phyloP scores from a whole-genome alignment of 1,284 basidiomycete species.

The Acaromyces ingoldii region DNA sequence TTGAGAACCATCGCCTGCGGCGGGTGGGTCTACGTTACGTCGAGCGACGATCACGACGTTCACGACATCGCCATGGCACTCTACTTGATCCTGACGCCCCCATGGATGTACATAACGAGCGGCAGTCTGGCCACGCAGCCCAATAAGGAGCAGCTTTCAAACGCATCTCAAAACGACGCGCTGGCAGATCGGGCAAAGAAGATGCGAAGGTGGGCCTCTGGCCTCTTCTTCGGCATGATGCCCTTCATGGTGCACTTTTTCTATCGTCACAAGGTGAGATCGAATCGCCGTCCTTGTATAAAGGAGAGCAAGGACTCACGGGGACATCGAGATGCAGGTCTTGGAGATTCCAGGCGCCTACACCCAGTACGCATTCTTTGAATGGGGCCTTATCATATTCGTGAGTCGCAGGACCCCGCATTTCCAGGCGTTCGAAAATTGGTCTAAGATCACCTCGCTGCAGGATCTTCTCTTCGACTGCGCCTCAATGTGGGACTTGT shows the following conservation, averaged over 20 bases:
- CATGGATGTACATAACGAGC: slow-evolving; percentile 65
- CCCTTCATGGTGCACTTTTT: slow-evolving; percentile 46
- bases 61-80: slow-evolving; percentile 86
- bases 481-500: slow-evolving; percentile 38
- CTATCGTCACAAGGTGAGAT: slow-evolving; percentile 32
- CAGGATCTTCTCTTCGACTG: slow-evolving; percentile 45
- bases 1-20: slow-evolving; percentile 76
- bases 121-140: slow-evolving; percentile 27
- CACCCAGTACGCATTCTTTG: slow-evolving; percentile 43
- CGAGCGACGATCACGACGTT: slow-evolving; percentile 69
- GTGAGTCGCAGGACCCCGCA: slow-evolving; percentile 15
- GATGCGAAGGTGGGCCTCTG: slow-evolving; percentile 25
- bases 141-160: neutral
- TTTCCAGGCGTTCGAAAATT: neutral
- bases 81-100: slow-evolving; percentile 50
- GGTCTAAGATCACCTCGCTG: neutral
- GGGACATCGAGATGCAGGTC: no score
- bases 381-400: slow-evolving; percentile 45
- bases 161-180: neutral
- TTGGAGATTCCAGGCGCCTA: slow-evolving; percentile 42
- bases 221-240: slow-evolving; percentile 39
- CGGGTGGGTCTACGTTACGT: slow-evolving; percentile 87
- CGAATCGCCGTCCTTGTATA: no score
- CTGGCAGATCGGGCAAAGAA: slow-evolving; percentile 24
- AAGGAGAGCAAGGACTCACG: no score